Evolutionary conservation across 805 yeast genomes (phyloP), one percentile per base, ranked within the genome.

Genomic region (Candida takata): DNA sequence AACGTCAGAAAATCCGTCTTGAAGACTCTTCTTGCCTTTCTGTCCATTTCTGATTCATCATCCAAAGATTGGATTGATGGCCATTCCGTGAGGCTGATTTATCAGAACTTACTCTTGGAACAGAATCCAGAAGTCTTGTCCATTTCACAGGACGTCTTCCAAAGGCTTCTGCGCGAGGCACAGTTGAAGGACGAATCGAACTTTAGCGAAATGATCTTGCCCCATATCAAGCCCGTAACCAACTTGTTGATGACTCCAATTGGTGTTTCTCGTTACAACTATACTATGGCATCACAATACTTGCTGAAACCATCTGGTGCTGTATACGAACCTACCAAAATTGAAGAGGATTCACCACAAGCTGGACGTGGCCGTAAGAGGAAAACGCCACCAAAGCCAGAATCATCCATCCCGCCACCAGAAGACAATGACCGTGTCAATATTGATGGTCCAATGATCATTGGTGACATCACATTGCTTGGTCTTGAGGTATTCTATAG

Each of bases 1-100:
- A 84, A 85, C 48, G 97, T 92, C 10, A 72, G 99, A 47, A 80
- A 76, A 49, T 84, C 97, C 0, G 96, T 90, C 2, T 61, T 92
- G 27, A 75, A 83, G 42, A 81, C 97, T 1, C 63, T 92, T 19
- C 54, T 73, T 27, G 92, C 94, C 33, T 88, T 94, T 51, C 63
- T 87, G 37, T 65, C 74, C 11, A 69, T 75, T 15, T 61, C 69
- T 10, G 77, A 79, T 42, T 65, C 70, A 30, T 55, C 60, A 7
- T 58, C 65, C 4, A 72, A 76, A 43, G 67, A 68, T 33, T 92
- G 97, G 97, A 75, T 88, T 15, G 79, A 81, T 48, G 77, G 84
- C 4, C 76, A 76, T 39, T 68, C 83, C 1, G 64, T 86, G 34
- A 63, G 97, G 43, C 69, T 92, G 26, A 58, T 92, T 0, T 87